Percentiles rank a stretch among this genome's conserved stretches.
phyloP scores from a whole-genome alignment of 1,139 yeast species.

The Yamadazyma spencermartinsiae region DNA sequence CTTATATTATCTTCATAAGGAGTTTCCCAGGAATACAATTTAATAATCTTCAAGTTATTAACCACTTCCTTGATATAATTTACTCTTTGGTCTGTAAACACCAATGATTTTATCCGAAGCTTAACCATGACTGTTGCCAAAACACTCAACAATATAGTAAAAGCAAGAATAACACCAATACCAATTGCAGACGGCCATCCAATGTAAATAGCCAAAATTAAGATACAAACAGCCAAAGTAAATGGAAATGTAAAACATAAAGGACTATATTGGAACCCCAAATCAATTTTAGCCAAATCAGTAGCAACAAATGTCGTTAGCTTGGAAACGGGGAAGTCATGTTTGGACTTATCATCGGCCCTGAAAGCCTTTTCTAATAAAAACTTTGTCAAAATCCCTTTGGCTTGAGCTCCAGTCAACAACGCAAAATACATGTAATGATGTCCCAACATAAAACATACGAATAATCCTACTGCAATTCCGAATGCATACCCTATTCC shows the following conservation, averaged over 20 bases:
- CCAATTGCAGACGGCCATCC: slow-evolving; percentile 41
- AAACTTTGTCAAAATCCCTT: slow-evolving; percentile 66
- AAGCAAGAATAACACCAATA: slow-evolving; percentile 29
- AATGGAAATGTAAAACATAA: slow-evolving; percentile 28
- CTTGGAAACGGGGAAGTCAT: slow-evolving; percentile 62
- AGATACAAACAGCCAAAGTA: slow-evolving; percentile 33
- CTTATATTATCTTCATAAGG: slow-evolving; percentile 52
- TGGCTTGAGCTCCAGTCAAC: slow-evolving; percentile 62
- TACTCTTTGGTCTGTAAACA: slow-evolving; percentile 35
- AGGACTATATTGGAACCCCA: slow-evolving; percentile 36
- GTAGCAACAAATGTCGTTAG: slow-evolving; percentile 56
- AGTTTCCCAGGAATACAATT: slow-evolving; percentile 65
- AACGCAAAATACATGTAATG: slow-evolving; percentile 27
- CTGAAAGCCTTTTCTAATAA: slow-evolving; percentile 64
- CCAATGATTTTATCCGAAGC: slow-evolving; percentile 28
- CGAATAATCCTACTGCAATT: slow-evolving; percentile 24
- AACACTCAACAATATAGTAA: slow-evolving; percentile 24
- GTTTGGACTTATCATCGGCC: slow-evolving; percentile 60
- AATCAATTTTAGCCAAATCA: slow-evolving; percentile 38
- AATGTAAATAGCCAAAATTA: slow-evolving; percentile 31
- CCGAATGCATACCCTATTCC: slow-evolving; percentile 43
- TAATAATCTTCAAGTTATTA: slow-evolving; percentile 36
- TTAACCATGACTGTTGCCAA: slow-evolving; percentile 27
- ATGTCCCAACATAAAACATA: slow-evolving; percentile 16
- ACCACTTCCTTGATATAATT: slow-evolving; percentile 37